Base-by-base conservation (phyloP, 345 rosid genomes). In the Stellera chamaejasme region DNA sequence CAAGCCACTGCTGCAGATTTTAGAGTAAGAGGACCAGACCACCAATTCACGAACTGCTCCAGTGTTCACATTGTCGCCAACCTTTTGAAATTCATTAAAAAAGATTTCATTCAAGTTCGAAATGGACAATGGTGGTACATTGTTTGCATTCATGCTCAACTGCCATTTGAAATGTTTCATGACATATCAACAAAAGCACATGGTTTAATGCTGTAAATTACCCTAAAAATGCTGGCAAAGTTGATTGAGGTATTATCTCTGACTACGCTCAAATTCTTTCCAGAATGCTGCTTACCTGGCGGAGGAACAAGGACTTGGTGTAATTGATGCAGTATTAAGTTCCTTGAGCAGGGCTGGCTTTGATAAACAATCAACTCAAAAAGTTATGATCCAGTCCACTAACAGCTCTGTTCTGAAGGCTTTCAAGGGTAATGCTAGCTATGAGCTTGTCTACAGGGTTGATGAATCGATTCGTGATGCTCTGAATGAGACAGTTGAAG, bases 311-410 rank as follows among this genome's bases (percentile, higher is more conserved):
- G 75, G 78, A 39, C 52, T 86, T n/a, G 63, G 72, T 11, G 70
- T 87, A 55, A 77, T 72, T 48, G 77, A 80, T 58, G 73, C 72
- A 2, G 91, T 93, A 48, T 81, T 87, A 8, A 56, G 50, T 15
- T 73, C 78, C 58, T 78, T 93, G 71, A 72, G 61, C 60, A 60
- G 69, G 58, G 84, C 91, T 53, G 92, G 97, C 54, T 87, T 78
- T 66, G 74, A 25, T 55, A 78, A 72, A 10, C 68, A 43, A 43
- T 77, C 72, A 55, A 45, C 77, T 36, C 68, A 59, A 58, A 79
- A 71, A 59, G 89, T 92, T 46, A 84, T 89, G 94, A 80, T 89
- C 63, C 90, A 84, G 71, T 93, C 99, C 62, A 69, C 81, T 23
- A 66, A 76, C 63, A 93, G 94, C 71, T 77, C 97, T 6, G 90